phyloP scores from a whole-genome alignment of 495 filamentous ascomycete species.

The Lichenothelia convexa region DNA sequence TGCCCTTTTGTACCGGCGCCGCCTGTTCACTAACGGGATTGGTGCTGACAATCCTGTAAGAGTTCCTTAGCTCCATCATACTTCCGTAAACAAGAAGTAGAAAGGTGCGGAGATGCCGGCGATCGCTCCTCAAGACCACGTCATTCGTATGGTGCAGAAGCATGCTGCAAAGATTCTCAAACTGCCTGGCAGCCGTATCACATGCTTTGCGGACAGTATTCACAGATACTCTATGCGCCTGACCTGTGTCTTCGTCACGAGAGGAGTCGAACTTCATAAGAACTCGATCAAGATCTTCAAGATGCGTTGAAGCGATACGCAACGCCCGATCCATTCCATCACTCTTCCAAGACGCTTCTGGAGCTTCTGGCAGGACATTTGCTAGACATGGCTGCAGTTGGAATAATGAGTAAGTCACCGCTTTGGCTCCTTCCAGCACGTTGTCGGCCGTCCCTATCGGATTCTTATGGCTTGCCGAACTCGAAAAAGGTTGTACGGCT shows the following conservation, averaged over 20 bases:
- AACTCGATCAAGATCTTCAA: conserved; percentile 9
- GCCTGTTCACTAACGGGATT: conserved; percentile 10
- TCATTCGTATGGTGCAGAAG: conserved; percentile 2
- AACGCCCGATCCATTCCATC: conserved; percentile 62
- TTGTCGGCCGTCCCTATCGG: conserved; percentile 25
- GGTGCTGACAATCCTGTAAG: conserved; percentile 27
- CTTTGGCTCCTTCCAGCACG: conserved; percentile 62
- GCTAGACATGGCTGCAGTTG: conserved; percentile 61
- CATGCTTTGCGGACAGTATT: neutral
- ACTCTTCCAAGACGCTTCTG: conserved; percentile 44
- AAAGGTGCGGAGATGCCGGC: conserved; percentile 51
- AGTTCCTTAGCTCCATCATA: conserved; percentile 52
- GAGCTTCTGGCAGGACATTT: conserved; percentile 34
- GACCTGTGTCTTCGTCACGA: conserved; percentile 1
- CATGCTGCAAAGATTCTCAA: conserved; percentile 3
- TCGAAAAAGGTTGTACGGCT: neutral
- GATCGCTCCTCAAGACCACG: neutral
- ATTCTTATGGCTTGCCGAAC: neutral
- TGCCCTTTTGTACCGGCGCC: conserved; percentile 1
- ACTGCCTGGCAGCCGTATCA: conserved; percentile 2
- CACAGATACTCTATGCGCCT: neutral
- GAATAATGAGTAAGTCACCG: conserved; percentile 71
- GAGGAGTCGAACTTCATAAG: conserved; percentile 1
- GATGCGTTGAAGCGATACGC: conserved; percentile 57
- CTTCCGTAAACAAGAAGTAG: conserved; percentile 68